Percentiles rank a stretch among this genome's conserved stretches.
phyloP scores from a whole-genome alignment of 306 rosid species.

The Glycyrrhiza uralensis region DNA sequence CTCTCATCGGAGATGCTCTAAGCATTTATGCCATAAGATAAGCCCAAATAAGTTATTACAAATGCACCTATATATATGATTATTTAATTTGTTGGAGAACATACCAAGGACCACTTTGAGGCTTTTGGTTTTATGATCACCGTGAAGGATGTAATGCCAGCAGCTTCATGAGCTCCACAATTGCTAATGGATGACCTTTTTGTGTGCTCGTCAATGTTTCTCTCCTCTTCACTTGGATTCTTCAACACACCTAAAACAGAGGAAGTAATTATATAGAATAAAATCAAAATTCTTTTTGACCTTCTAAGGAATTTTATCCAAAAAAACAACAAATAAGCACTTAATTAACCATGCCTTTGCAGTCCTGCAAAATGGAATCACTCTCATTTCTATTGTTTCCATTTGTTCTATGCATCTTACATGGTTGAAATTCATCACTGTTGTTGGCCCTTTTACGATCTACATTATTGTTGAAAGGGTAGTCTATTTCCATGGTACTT shows the following conservation, averaged over 20 bases:
- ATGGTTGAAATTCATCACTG: background rate
- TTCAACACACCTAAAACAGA: background rate
- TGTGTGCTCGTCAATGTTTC: background rate
- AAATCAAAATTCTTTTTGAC: too few relatives aligned
- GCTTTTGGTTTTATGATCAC: background rate
- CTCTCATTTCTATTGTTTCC: background rate
- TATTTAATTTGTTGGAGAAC: too few relatives aligned
- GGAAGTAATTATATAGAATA: background rate
- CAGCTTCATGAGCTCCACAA: background rate
- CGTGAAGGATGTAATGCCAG: background rate
- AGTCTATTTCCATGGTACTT: conserved; percentile 12
- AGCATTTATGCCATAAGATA: too few relatives aligned
- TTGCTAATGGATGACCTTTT: background rate
- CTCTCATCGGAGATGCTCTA: too few relatives aligned
- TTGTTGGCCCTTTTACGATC: background rate
- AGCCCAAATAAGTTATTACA: too few relatives aligned
- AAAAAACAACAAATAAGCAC: too few relatives aligned
- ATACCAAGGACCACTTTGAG: background rate
- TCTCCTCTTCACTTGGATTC: background rate
- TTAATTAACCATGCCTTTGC: background rate
- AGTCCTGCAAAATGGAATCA: background rate
- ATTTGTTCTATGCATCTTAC: background rate
- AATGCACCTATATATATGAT: too few relatives aligned
- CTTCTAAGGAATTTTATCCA: too few relatives aligned
- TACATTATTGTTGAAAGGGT: background rate